phyloP scores from a whole-genome alignment of 1,139 yeast species.

The Diutina sp. region DNA sequence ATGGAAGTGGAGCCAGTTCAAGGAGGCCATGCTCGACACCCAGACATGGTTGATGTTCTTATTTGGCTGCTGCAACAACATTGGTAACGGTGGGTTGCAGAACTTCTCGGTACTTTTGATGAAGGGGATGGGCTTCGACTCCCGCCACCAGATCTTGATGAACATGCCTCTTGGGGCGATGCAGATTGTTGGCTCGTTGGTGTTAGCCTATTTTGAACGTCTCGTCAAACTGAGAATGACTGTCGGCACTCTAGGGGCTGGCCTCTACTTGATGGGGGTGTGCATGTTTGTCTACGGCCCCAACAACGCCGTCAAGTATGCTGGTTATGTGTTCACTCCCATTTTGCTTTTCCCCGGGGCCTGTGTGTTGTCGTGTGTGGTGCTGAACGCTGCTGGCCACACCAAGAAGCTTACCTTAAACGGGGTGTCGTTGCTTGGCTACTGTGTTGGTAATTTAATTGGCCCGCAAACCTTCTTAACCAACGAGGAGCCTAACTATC shows the following conservation, averaged over 20 bases:
- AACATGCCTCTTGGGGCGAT: conserved; percentile 27
- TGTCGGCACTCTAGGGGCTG: not conserved
- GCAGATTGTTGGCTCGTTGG: conserved; percentile 28
- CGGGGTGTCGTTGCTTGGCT: not conserved
- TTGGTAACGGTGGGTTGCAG: conserved; percentile 42
- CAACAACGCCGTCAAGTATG: conserved; percentile 3
- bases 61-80: conserved; percentile 25
- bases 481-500: not conserved
- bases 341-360: not conserved
- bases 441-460: not conserved
- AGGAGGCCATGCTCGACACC: conserved; percentile 38
- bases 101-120: conserved; percentile 37
- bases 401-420: conserved; percentile 1
- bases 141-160: conserved; percentile 21
- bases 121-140: conserved; percentile 28
- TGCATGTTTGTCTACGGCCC: not conserved
- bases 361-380: not conserved
- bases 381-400: not conserved
- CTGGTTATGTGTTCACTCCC: not conserved
- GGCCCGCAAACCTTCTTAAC: conserved; percentile 1
- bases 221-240: not conserved
- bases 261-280: conserved; percentile 13
- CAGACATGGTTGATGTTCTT: conserved; percentile 19
- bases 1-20: conserved; percentile 26
- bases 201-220: conserved; percentile 6